Conservation (phyloP, 768 basidiomycete genomes). For the Gloeostereum incarnatum region DNA sequence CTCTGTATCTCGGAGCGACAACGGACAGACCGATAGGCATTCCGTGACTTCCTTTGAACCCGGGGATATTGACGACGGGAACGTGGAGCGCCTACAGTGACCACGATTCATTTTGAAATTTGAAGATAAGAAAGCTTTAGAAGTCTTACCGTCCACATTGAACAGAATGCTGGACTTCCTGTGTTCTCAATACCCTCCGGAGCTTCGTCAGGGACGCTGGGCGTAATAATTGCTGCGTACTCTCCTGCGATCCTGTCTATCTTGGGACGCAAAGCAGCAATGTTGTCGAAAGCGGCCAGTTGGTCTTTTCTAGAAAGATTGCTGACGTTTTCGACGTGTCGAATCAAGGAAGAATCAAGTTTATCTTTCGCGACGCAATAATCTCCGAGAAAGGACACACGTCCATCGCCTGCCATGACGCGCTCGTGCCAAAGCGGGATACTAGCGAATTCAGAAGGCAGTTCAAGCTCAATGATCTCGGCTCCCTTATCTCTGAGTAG, state of each 20-base stretch:
- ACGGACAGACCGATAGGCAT: conserved; percentile 11
- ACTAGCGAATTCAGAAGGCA: conserved; percentile 8
- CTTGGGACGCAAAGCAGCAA: conserved; percentile 9
- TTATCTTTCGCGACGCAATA: conserved; percentile 8
- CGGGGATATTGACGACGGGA: conserved; percentile 11
- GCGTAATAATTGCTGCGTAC: conserved; percentile 9
- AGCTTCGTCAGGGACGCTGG: conserved; percentile 9
- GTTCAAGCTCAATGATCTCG: conserved; percentile 10
- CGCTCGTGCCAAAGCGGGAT: conserved; percentile 2
- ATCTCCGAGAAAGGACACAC: conserved; percentile 7
- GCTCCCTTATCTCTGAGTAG: conserved; percentile 9
- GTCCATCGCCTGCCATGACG: conserved; percentile 7
- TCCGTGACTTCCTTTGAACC: conserved; percentile 9
- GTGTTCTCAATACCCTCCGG: conserved; percentile 9
- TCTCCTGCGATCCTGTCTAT: conserved; percentile 7
- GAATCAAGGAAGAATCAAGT: conserved; percentile 6
- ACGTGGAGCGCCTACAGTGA: conserved; percentile 9
- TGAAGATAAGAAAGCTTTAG: background rate
- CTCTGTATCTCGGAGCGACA: conserved; percentile 8
- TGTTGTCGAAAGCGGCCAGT: conserved; percentile 8
- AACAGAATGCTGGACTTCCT: conserved; percentile 7
- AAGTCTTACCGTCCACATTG: conserved; percentile 11
- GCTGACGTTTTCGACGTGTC: conserved; percentile 8
- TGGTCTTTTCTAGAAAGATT: conserved; percentile 5
- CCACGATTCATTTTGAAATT: background rate